Evolutionary conservation across 768 basidiomycete species (phyloP).

Genomic region (Boletus vinaceobasis): DNA sequence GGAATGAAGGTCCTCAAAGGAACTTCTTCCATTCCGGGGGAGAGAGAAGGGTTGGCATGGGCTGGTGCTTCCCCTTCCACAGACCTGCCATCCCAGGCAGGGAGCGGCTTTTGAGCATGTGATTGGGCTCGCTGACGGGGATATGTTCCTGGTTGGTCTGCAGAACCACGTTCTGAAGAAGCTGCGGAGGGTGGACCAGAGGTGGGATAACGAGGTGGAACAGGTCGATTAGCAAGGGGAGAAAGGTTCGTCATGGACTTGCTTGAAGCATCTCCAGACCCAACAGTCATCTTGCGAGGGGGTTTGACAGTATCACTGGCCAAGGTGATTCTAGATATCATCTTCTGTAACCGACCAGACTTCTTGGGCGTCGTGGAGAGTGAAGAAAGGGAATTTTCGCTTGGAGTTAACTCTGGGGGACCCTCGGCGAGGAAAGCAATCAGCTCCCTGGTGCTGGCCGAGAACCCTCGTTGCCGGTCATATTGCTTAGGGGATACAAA

Average conservation of each 20-base stretch:
- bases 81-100: slow-evolving; percentile 18
- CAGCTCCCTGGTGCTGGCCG: slow-evolving; percentile 45
- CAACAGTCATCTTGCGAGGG: slow-evolving; percentile 33
- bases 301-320: slow-evolving; percentile 32
- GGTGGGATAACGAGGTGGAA: slow-evolving; percentile 55
- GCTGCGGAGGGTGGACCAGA: slow-evolving; percentile 46
- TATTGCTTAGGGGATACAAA: slow-evolving; percentile 41
- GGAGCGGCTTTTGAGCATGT: slow-evolving; percentile 18
- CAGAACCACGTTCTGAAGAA: slow-evolving; percentile 32
- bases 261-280: slow-evolving; percentile 22
- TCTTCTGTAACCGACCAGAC: slow-evolving; percentile 67
- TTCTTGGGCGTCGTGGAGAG: slow-evolving; percentile 36
- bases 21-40: slow-evolving; percentile 4
- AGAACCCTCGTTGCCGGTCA: slow-evolving; percentile 36
- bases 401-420: slow-evolving; percentile 41
- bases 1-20: not conserved
- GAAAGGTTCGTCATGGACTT: slow-evolving; percentile 41
- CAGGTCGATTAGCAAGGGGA: slow-evolving; percentile 53
- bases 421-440: slow-evolving; percentile 59
- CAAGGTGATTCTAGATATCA: slow-evolving; percentile 76
- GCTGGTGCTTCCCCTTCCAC: slow-evolving; percentile 6
- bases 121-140: slow-evolving; percentile 31
- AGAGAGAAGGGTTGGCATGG: slow-evolving; percentile 4
- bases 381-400: slow-evolving; percentile 43
- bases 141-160: slow-evolving; percentile 13